Percentiles rank a stretch among this genome's conserved stretches.
Conservation (phyloP, 208 protist species). For the Polymyxa betae region DNA sequence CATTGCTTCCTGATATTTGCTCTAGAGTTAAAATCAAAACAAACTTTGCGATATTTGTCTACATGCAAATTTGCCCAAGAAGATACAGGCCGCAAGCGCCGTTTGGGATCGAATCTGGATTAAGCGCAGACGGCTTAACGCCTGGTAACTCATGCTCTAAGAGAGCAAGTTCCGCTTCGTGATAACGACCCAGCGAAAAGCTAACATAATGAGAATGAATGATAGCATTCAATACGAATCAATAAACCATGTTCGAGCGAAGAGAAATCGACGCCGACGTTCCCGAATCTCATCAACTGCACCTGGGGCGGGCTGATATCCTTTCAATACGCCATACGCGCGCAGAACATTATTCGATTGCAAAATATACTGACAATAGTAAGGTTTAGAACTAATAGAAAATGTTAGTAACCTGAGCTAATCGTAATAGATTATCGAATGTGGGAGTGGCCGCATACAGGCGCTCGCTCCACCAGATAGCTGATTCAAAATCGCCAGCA, state of each 20-base stretch:
- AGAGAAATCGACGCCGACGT: neutral
- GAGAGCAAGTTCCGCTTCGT: conserved; percentile 52
- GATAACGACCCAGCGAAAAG: conserved; percentile 46
- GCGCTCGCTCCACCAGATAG: neutral
- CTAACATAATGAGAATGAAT: neutral
- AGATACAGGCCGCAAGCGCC: conserved; percentile 66
- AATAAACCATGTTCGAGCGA: neutral
- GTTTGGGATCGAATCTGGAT: conserved; percentile 52
- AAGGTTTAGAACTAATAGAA: neutral
- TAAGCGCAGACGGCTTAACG: neutral
- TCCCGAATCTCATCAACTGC: neutral
- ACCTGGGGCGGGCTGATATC: neutral
- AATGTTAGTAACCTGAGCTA: neutral
- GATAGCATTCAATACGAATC: no score
- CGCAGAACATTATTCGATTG: neutral
- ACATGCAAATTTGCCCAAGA: conserved; percentile 64
- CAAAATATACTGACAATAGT: neutral
- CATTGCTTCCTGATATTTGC: conserved; percentile 62
- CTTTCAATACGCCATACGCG: neutral
- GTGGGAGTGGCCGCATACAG: conserved; percentile 3
- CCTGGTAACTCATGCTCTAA: neutral
- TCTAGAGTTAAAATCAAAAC: neutral
- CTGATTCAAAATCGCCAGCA: neutral
- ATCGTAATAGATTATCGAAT: neutral
- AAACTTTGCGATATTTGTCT: conserved; percentile 12